Conservation (phyloP, 1,284 basidiomycete genomes). For the Dichomitus squalens region DNA sequence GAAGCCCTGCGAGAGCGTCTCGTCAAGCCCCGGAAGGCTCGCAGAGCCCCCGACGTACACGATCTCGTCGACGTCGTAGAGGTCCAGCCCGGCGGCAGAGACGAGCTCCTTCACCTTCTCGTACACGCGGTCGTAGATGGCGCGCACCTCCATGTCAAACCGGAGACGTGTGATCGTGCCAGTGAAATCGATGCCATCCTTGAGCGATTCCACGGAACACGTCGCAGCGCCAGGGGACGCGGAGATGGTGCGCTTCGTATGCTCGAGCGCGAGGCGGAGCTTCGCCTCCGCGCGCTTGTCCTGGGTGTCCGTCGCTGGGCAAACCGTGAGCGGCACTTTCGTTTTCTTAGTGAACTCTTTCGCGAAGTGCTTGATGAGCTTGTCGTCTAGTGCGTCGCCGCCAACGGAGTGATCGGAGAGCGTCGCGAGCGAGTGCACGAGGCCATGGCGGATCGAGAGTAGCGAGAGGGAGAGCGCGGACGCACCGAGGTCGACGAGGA, state of each 20-base stretch:
- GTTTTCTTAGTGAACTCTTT: conserved; percentile 99
- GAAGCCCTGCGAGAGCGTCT: conserved; percentile 73
- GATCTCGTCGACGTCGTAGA: conserved; percentile 87
- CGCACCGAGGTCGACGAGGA: conserved; percentile 73
- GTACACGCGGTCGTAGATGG: conserved; percentile 76
- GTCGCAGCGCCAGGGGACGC: conserved; percentile 89
- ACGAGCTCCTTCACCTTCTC: conserved; percentile 67
- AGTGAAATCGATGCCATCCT: conserved; percentile 93
- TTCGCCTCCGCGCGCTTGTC: conserved; percentile 94
- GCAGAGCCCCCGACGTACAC: conserved; percentile 91
- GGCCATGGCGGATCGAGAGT: conserved; percentile 68
- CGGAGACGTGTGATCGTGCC: conserved; percentile 92
- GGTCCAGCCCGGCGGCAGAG: conserved; percentile 65
- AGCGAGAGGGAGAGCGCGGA: conserved; percentile 65
- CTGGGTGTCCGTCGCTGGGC: conserved; percentile 55
- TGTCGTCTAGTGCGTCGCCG: conserved; percentile 75
- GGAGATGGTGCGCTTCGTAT: conserved; percentile 92
- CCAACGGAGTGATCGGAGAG: conserved; percentile 50
- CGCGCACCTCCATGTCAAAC: conserved; percentile 85
- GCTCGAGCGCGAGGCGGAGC: conserved; percentile 90
- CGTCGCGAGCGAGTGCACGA: conserved; percentile 58
- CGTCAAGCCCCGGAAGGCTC: conserved; percentile 84
- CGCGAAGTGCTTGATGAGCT: conserved; percentile 89
- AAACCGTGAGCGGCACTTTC: conserved; percentile 73
- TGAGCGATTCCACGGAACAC: conserved; percentile 91